Percentiles rank a stretch among this genome's conserved stretches.
Conservation (phyloP, 2,329 filamentous ascomycete species). For the Colletotrichum paranaense region DNA sequence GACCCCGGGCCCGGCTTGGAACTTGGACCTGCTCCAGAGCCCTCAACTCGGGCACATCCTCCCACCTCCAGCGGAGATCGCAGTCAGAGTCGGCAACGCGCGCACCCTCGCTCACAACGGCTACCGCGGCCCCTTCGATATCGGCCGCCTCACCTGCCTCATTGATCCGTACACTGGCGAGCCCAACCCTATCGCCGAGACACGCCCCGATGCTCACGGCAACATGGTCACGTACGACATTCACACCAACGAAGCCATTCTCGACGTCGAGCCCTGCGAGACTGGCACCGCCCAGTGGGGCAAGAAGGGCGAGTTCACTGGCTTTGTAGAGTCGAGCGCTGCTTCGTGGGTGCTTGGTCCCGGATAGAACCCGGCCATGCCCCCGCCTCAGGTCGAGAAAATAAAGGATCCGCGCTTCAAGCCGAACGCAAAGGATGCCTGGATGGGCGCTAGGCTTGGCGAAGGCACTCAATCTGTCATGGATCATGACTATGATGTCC, state of each 20-base stretch:
- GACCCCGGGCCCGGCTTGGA: neutral
- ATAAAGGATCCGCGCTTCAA: too few relatives aligned
- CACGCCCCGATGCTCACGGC: neutral
- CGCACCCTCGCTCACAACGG: neutral
- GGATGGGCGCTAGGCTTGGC: constrained; percentile 4
- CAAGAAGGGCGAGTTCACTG: constrained; percentile 18
- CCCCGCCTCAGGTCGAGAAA: neutral
- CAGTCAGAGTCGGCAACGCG: neutral
- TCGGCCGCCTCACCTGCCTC: constrained; percentile 16
- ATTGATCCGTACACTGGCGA: constrained; percentile 15
- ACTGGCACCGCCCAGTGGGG: constrained; percentile 2
- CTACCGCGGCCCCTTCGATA: constrained; percentile 4
- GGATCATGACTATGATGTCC: neutral
- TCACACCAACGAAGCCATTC: neutral
- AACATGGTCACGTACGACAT: neutral
- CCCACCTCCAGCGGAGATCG: neutral
- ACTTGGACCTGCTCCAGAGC: too few relatives aligned
- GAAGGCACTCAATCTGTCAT: neutral
- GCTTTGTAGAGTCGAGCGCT: constrained; percentile 2
- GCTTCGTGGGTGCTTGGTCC: constrained; percentile 12
- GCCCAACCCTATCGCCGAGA: neutral
- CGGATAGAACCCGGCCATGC: constrained; percentile 18
- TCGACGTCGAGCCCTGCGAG: neutral
- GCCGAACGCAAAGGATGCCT: neutral
- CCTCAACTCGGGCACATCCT: neutral